Conservation (phyloP, 768 basidiomycete genomes). For the Crucibulum laeve region DNA sequence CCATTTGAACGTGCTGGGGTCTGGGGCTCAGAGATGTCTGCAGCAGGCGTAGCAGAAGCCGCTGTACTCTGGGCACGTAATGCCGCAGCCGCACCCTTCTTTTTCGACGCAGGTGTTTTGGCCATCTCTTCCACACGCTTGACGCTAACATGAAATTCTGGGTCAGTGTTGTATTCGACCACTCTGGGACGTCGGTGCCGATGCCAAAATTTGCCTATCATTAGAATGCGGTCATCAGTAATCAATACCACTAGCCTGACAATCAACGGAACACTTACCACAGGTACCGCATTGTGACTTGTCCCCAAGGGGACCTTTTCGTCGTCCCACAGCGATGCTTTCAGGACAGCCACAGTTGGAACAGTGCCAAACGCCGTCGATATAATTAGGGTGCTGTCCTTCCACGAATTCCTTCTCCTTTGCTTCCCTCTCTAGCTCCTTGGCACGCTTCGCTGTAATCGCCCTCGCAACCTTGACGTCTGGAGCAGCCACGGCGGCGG, state of each 20-base stretch:
- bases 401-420: constrained; percentile 82
- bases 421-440: constrained; percentile 77
- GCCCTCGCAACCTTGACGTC: constrained; percentile 45
- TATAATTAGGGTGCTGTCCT: constrained; percentile 76
- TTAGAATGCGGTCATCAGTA: constrained; percentile 6
- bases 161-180: constrained; percentile 75
- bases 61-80: constrained; percentile 41
- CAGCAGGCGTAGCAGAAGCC: constrained; percentile 32
- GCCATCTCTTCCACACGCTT: constrained; percentile 52
- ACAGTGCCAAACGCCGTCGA: constrained; percentile 91
- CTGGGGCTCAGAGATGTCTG: constrained; percentile 43
- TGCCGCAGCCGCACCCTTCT: constrained; percentile 50
- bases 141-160: constrained; percentile 59
- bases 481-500: constrained; percentile 24
- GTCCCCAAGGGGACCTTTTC: constrained; percentile 87
- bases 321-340: constrained; percentile 74
- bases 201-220: constrained; percentile 87
- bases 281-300: constrained; percentile 92
- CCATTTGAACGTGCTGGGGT: constrained; percentile 42
- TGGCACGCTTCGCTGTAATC: constrained; percentile 56
- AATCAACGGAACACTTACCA: constrained; percentile 48
- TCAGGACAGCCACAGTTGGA: constrained; percentile 94
- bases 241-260: too few relatives aligned
- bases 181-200: constrained; percentile 78
- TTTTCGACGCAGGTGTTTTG: constrained; percentile 47